phyloP scores from a whole-genome alignment of 176 grass and related monocot species.

The Musa itinerans region DNA sequence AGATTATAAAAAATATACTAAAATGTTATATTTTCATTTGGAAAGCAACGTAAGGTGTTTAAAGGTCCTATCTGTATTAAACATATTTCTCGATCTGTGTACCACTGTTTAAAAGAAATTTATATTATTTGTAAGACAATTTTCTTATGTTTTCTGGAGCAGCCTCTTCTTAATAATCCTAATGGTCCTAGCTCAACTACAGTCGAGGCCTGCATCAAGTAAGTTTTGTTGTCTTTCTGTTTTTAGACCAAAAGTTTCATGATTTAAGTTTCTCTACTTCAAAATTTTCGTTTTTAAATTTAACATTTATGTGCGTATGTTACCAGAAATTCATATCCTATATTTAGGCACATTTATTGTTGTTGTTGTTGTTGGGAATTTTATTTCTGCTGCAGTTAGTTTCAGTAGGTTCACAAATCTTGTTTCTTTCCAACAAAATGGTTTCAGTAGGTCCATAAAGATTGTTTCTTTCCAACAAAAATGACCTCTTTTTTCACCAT shows the following conservation, averaged over 20 bases:
- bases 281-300: neutral
- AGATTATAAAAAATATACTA: neutral
- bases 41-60: neutral
- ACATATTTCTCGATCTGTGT: neutral
- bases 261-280: neutral
- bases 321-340: neutral
- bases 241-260: neutral
- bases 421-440: too few species aligned
- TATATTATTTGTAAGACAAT: slow-evolving; percentile 9
- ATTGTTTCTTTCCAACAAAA: neutral
- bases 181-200: slow-evolving; percentile 12
- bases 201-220: slow-evolving; percentile 41
- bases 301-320: neutral
- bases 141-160: slow-evolving; percentile 26
- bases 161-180: slow-evolving; percentile 41
- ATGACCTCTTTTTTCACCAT: neutral
- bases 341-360: neutral
- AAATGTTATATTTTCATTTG: neutral
- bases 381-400: neutral
- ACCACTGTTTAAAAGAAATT: neutral
- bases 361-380: neutral
- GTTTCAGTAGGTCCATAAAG: too few species aligned
- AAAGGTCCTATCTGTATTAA: neutral
- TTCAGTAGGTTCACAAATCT: too few species aligned
- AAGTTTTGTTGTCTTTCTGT: slow-evolving; percentile 15